These are phyloP conservation scores for Phytophthora foliorum DNA, from an alignment of 352 stramenopile genomes.

Conservation along the genomic window DNA sequence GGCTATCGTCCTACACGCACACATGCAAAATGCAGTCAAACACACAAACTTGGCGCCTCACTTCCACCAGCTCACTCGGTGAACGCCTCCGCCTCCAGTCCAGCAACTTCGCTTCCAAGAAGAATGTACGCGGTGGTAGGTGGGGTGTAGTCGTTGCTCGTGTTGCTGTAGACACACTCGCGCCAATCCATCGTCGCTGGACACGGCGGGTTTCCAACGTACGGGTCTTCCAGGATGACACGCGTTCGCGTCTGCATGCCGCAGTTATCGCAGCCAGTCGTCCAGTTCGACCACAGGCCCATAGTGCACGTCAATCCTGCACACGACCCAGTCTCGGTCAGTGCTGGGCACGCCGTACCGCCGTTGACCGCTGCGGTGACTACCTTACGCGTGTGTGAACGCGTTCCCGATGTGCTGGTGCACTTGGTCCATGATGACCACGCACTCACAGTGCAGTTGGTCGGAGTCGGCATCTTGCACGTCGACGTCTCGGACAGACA, in stretches of 20 bases:
- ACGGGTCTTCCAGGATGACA: slow-evolving; percentile 46
- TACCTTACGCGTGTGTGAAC: slow-evolving; percentile 49
- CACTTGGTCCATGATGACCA: slow-evolving; percentile 66
- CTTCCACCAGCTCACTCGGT: slow-evolving; percentile 2
- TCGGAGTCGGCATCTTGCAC: slow-evolving; percentile 52
- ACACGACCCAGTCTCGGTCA: slow-evolving; percentile 52
- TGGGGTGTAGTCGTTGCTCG: slow-evolving; percentile 32
- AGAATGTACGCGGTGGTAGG: slow-evolving; percentile 20
- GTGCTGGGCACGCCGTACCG: slow-evolving; percentile 45
- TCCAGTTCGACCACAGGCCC: slow-evolving; percentile 59
- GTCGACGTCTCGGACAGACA: slow-evolving; percentile 43
- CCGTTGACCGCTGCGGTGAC: slow-evolving; percentile 46
- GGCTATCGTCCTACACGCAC: not conserved
- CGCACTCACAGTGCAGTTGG: slow-evolving; percentile 56
- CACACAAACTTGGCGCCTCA: slow-evolving; percentile 5
- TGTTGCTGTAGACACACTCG: slow-evolving; percentile 53
- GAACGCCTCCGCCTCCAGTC: slow-evolving; percentile 29
- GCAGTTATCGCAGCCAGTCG: slow-evolving; percentile 52
- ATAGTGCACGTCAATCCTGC: slow-evolving; percentile 58
- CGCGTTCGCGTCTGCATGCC: slow-evolving; percentile 53
- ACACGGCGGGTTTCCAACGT: slow-evolving; percentile 41
- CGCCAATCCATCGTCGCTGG: slow-evolving; percentile 30
- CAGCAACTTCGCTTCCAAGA: slow-evolving; percentile 10
- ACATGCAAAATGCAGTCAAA: not conserved
- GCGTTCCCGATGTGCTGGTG: slow-evolving; percentile 41